phyloP scores from a whole-genome alignment of 1,284 basidiomycete species.

The Ceratobasidium sp. region DNA sequence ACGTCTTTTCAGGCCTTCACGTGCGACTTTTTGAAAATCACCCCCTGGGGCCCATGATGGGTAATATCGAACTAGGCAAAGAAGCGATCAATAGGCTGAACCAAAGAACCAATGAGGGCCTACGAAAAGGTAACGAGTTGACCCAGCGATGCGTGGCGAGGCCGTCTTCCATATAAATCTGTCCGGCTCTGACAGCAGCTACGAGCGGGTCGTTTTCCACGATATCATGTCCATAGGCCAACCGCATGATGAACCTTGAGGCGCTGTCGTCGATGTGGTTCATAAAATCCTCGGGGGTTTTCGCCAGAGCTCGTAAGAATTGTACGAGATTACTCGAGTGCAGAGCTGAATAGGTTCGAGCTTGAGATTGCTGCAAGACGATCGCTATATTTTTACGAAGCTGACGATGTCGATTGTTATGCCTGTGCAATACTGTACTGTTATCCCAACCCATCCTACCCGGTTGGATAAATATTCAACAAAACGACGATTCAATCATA shows the following conservation, averaged over 20 bases:
- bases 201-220: constrained; percentile 35
- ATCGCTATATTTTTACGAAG: constrained; percentile 14
- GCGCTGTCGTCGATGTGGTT: constrained; percentile 28
- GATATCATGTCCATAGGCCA: constrained; percentile 33
- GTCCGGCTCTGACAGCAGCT: constrained; percentile 4
- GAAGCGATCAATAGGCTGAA: neutral
- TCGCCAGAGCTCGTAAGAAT: constrained; percentile 17
- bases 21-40: constrained; percentile 20
- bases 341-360: constrained; percentile 9
- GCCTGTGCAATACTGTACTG: constrained; percentile 19
- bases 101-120: neutral
- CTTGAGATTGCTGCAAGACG: constrained; percentile 23
- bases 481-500: neutral
- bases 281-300: constrained; percentile 22
- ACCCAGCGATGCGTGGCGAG: constrained; percentile 34
- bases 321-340: constrained; percentile 20
- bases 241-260: constrained; percentile 29
- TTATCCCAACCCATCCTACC: constrained; percentile 27
- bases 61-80: constrained; percentile 27
- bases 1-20: constrained; percentile 5
- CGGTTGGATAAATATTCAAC: neutral
- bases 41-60: constrained; percentile 26
- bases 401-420: constrained; percentile 31
- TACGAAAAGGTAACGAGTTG: constrained; percentile 32
- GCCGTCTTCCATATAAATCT: constrained; percentile 28